Base-by-base conservation (phyloP, 31 red algal genomes). In the Asparagopsis taxiformis region DNA sequence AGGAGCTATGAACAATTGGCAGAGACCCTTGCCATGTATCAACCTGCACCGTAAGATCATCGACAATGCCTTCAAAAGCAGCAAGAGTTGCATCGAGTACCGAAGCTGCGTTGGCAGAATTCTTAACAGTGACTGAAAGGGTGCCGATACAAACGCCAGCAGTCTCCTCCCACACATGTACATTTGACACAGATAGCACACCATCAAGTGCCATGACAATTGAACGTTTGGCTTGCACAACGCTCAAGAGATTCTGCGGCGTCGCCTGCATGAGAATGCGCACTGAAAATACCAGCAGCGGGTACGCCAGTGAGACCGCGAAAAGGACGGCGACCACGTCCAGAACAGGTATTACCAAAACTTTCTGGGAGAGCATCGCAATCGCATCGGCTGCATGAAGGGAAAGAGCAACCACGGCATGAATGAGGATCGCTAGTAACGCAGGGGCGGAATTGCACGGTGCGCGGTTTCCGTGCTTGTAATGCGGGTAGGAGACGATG, bases 81-180 rank as follows among this genome's bases (percentile, higher is more conserved):
- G 34, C 41, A 21, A 59, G 61, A 59, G 69, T 57, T 36, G 28
- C 31, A 26, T 67, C 59, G 32, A 84, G 46, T 22, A 84, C 80
- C n/a, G 33, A 34, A 19, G 51, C 36, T 59, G 53, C 55, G 7
- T 36, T 46, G 23, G 65, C 80, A 19, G 53, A 43, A 31, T 19
- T 19, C 19, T 62, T 26, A 32, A 84, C 80, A 5, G 68, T 16
- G 5, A 84, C 68, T 20, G 51, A 74, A 59, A 84, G 55, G 6
- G 80, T 84, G 22, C 80, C 80, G 20, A 84, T 68, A 63, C 66
- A 59, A 31, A 84, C 20, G 3, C 68, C 79, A 20, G 49, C 59
- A 19, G 52, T 70, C 55, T 84, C 80, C 37, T 84, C 80, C 80
- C 80, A 84, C n/a, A 84, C 55, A 46, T 84, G 80, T 24, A 74